Evolutionary conservation across 148 eudicot genomes (phyloP), one percentile per base, ranked within the genome.

Genomic region (Camellia granthamiana): DNA sequence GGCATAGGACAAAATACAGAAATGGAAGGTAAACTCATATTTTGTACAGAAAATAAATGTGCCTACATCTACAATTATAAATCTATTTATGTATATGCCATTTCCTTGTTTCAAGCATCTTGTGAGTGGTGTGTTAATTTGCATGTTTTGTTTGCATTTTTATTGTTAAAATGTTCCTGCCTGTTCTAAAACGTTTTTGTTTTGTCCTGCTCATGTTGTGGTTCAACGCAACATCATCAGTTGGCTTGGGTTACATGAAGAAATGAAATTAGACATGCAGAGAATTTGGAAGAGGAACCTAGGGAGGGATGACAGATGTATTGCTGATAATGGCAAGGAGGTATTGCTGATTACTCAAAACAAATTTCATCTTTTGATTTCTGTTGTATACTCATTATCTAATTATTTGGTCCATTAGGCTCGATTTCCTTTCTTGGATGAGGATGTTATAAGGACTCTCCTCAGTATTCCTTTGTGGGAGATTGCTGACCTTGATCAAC

Each of bases 201-300:
- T 81, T 75, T 38, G 38, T 63, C 16, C 5, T 81, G 68, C 59
- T 59, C 2, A 77, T 62, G 56, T 46, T 14, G 30, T 72, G 75
- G 74, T 23, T 65, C 51, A 64, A 77, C 21, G 70, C 56, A 43
- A 49, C 75, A 54, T 84, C 58, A 69, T 84, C 88, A 97, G 99
- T 88, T 97, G 99, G 99, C 63, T 77, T 62, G 97, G 93, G 69
- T 85, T 97, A 67, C 84, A 97, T 64, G 92, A 94, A 59, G 99
- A 97, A 90, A 93, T 97, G 99, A 94, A 90, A 81, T 52, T 97
- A 80, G 99, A 97, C 78, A 84, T 97, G 97, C 99, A 97, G 85
- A 87, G 99, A 86, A 94, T 97, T 81, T 97, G 99, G 98, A 97
- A 97, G 86, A 90, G 99, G 88, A 97, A 97, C 85, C 89, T 94